Evolutionary conservation across 352 stramenopile species (phyloP).

Genomic region (Aphanomyces invadans): DNA sequence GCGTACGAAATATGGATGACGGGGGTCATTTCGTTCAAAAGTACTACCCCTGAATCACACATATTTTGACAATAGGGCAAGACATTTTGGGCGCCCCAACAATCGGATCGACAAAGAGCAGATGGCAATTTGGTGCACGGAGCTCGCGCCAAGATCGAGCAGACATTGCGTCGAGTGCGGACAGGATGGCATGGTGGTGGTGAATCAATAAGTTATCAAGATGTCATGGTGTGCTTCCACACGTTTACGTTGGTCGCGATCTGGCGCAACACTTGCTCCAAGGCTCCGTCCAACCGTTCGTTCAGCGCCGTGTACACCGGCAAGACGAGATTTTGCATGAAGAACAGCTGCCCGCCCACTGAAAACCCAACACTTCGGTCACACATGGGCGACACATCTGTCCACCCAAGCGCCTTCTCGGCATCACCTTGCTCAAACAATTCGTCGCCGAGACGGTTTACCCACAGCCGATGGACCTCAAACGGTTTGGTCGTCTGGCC

Average conservation of each 20-base stretch:
- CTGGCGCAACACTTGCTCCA: not conserved
- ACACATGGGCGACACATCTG: not conserved
- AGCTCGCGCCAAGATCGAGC: too few species aligned
- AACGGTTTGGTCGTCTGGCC: slow-evolving; percentile 82
- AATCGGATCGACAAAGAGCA: too few species aligned
- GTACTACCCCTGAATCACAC: too few species aligned
- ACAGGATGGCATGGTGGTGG: too few species aligned
- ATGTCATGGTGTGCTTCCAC: not conserved
- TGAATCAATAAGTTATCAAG: too few species aligned
- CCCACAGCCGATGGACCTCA: slow-evolving; percentile 63
- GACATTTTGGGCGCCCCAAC: too few species aligned
- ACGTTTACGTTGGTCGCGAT: not conserved
- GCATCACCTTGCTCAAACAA: slow-evolving; percentile 61
- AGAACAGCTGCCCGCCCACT: slow-evolving; percentile 1
- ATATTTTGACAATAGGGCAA: too few species aligned
- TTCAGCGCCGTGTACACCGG: slow-evolving; percentile 14
- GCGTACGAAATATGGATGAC: too few species aligned
- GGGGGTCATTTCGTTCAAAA: too few species aligned
- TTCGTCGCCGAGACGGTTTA: slow-evolving; percentile 61
- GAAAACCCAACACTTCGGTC: slow-evolving; percentile 12
- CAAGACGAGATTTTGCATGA: slow-evolving; percentile 21
- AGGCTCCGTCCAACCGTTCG: not conserved
- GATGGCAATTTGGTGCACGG: too few species aligned
- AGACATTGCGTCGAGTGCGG: too few species aligned
- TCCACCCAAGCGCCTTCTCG: slow-evolving; percentile 29